These are phyloP conservation scores for Agaricus subrufescens DNA, from an alignment of 768 basidiomycete species.

Conservation along the genomic window DNA sequence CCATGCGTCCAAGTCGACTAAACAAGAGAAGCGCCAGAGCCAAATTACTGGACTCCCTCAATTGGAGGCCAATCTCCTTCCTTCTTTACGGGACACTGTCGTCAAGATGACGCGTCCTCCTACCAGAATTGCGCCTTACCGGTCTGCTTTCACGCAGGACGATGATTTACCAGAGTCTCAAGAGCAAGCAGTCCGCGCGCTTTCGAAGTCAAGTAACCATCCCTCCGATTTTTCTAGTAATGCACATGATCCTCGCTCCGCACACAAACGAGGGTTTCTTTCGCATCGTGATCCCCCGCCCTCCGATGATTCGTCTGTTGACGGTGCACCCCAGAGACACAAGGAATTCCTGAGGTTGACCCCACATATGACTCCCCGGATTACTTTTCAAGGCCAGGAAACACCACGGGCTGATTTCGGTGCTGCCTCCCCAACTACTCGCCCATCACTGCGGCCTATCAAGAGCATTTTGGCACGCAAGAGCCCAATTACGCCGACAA, in stretches of 20 bases:
- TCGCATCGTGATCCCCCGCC: background rate
- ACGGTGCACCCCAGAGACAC: background rate
- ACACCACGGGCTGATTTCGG: background rate
- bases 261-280: background rate
- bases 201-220: background rate
- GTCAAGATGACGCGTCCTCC: slow-evolving; percentile 67
- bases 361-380: slow-evolving; percentile 1
- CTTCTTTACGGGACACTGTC: slow-evolving; percentile 68
- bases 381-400: background rate
- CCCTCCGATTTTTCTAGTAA: slow-evolving; percentile 1
- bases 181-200: background rate
- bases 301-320: background rate
- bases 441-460: slow-evolving; percentile 10
- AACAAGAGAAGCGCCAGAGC: slow-evolving; percentile 30
- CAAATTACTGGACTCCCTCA: slow-evolving; percentile 50
- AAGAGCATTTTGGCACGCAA: slow-evolving; percentile 12
- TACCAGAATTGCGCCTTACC: background rate
- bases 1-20: slow-evolving; percentile 11
- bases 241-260: background rate
- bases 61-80: slow-evolving; percentile 61
- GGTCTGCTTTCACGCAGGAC: background rate
- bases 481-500: background rate
- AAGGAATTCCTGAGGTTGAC: slow-evolving; percentile 7
- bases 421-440: background rate
- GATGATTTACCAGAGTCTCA: too few species aligned